These are phyloP conservation scores for Aspergillus japonicus DNA, from an alignment of 2,329 filamentous ascomycete species.

Conservation along the genomic window DNA sequence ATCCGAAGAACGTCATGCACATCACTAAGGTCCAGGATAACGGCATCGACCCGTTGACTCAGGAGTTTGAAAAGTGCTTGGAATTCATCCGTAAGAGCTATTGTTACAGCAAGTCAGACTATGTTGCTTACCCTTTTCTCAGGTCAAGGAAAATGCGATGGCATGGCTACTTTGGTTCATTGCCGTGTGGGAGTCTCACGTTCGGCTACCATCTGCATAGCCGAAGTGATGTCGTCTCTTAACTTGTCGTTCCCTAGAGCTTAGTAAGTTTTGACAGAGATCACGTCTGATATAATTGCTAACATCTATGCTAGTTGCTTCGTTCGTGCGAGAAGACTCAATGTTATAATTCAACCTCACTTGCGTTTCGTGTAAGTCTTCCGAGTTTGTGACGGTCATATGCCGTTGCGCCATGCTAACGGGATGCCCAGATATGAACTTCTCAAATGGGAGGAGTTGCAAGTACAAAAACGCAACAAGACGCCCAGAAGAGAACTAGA, in stretches of 20 bases:
- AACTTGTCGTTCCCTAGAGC: slow-evolving; percentile 83
- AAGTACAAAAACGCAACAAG: slow-evolving; percentile 56
- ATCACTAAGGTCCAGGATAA: slow-evolving; percentile 93
- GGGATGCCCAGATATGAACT: slow-evolving; percentile 65
- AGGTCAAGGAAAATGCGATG: slow-evolving; percentile 76
- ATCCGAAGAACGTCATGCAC: slow-evolving; percentile 71
- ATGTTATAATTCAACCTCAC: slow-evolving; percentile 98
- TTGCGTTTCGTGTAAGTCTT: slow-evolving; percentile 72
- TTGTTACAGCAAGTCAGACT: not conserved
- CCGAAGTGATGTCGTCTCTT: slow-evolving; percentile 88
- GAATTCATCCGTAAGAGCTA: slow-evolving; percentile 79
- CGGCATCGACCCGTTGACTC: slow-evolving; percentile 85
- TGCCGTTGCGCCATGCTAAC: slow-evolving; percentile 16
- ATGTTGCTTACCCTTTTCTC: slow-evolving; percentile 1
- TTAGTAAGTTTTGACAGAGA: slow-evolving; percentile 57
- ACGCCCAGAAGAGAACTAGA: slow-evolving; percentile 74
- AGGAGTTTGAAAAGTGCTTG: slow-evolving; percentile 81
- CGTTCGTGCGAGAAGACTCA: slow-evolving; percentile 84
- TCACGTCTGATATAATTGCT: not conserved
- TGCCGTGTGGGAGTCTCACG: slow-evolving; percentile 94
- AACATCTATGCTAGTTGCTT: slow-evolving; percentile 62
- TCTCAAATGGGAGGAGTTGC: slow-evolving; percentile 87
- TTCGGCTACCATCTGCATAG: slow-evolving; percentile 96
- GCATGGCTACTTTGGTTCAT: slow-evolving; percentile 86
- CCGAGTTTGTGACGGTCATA: not conserved